Evolutionary conservation across 2,329 filamentous ascomycete species (phyloP), one percentile per base, ranked within the genome.

Genomic region (Nannizziopsis barbatae): DNA sequence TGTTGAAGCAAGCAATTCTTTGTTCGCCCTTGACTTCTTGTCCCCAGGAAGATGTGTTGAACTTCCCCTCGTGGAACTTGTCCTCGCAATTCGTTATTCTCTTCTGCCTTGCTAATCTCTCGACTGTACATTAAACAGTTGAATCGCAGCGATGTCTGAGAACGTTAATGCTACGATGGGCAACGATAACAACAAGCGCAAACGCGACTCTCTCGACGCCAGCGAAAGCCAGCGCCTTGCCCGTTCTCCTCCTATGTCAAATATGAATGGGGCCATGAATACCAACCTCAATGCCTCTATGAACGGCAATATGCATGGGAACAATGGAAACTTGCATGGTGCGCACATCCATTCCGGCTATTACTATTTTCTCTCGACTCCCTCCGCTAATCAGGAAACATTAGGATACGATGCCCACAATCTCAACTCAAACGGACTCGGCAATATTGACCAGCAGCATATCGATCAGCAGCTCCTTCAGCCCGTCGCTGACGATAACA

Each of bases 381-480:
- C 33, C 46, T 11, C 61, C 22, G 64, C 68, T 49, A 57, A 57
- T 35, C 32, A 18, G 36, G 39, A 14, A 35, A 3, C 56, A 57
- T 4, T 57, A 31, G 51, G 62, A 53, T 68, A 67, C 47, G 65
- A 69, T 47, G 45, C 53, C 14, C 65, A 68, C 46, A 63, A 65
- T 12, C 58, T 68, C 22, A 64, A 60, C 50, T 27, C 22, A 27
- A 27, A 27, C 7, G 22, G 57, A 59, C 27, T 57, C 60, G n/a
- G 60, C 59, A 4, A 65, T 67, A 42, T 57, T 69, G 33, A 68
- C 65, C 53, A 27, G 22, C 22, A 27, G 22, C 57, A 59, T 39
- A 71, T 69, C 48, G 69, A 70, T 47, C 67, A 68, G 53, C 68
- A 70, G 45, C 67, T 71, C 27, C 61, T 75, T 36, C 70, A 74